Percentiles rank a stretch among this genome's conserved stretches.
These are phyloP conservation scores for Rhizopogon vinicolor DNA, from an alignment of 768 basidiomycete species.

Conservation along the genomic window DNA sequence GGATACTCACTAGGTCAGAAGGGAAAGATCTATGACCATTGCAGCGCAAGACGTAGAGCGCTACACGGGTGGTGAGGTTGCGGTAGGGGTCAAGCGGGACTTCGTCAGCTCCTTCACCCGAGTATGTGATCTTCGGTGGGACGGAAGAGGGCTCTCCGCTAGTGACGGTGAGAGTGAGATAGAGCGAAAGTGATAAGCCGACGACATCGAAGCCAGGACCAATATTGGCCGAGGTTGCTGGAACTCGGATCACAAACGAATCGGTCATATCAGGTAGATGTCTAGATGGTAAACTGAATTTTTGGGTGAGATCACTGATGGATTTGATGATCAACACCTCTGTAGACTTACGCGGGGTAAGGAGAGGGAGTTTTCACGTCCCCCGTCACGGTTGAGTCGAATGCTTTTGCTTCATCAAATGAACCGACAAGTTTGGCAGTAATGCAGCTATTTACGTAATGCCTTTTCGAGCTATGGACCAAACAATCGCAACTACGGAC, in stretches of 20 bases:
- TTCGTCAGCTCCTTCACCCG: slow-evolving; percentile 85
- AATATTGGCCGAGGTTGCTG: slow-evolving; percentile 98
- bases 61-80: slow-evolving; percentile 95
- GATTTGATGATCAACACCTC: not conserved
- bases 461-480: too few species aligned
- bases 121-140: slow-evolving; percentile 66
- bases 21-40: slow-evolving; percentile 74
- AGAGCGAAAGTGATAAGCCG: slow-evolving; percentile 90
- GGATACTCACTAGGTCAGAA: slow-evolving; percentile 58
- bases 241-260: slow-evolving; percentile 72
- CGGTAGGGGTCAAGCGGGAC: slow-evolving; percentile 95
- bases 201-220: slow-evolving; percentile 99
- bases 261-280: slow-evolving; percentile 15
- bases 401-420: not conserved
- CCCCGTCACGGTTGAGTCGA: not conserved
- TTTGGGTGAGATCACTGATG: not conserved
- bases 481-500: too few species aligned
- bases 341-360: not conserved
- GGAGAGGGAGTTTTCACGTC: not conserved
- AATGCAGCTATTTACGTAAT: too few species aligned
- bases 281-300: not conserved
- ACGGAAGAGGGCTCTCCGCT: slow-evolving; percentile 32
- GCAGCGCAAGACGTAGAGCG: slow-evolving; percentile 96
- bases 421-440: not conserved
- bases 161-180: slow-evolving; percentile 70